Evolutionary conservation across 192 early-diverging fungal genomes (phyloP).

Genomic region (Dimargaris cristalligena): DNA sequence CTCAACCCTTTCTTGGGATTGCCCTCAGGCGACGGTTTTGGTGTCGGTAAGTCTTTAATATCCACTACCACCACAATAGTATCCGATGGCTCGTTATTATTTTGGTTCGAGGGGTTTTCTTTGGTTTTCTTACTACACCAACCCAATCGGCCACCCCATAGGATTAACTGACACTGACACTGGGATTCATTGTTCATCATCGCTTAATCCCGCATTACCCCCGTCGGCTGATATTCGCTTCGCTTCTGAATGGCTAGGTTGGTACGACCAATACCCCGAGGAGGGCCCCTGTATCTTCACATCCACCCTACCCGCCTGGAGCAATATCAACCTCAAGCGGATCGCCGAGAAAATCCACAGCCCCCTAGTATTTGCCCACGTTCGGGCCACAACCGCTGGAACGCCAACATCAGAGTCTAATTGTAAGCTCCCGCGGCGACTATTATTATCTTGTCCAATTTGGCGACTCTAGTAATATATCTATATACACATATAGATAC

Average conservation of each 20-base stretch:
- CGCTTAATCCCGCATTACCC: no score
- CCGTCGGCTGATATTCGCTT: no score
- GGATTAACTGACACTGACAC: no score
- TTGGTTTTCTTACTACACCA: no score
- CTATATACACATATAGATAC: no score
- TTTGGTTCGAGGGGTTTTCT: no score
- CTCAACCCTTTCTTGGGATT: no score
- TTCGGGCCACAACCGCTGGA: slow-evolving; percentile 55
- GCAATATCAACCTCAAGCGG: slow-evolving; percentile 55
- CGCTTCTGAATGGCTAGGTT: no score
- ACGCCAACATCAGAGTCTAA: slow-evolving; percentile 54
- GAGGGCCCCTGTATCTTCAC: slow-evolving; percentile 61
- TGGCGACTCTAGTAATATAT: no score
- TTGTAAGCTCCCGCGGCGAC: slow-evolving; percentile 44
- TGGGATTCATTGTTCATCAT: no score
- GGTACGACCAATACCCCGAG: slow-evolving; percentile 42
- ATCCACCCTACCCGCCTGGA: slow-evolving; percentile 66
- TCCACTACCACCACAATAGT: slow-evolving; percentile 1
- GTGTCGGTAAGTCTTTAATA: slow-evolving; percentile 56
- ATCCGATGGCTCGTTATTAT: background rate
- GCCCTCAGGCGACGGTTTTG: slow-evolving; percentile 72
- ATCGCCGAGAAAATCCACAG: slow-evolving; percentile 61
- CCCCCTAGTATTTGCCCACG: slow-evolving; percentile 60
- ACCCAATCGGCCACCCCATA: no score
- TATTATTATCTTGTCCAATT: slow-evolving; percentile 56